These are phyloP conservation scores for Huiozyma naganishii DNA, from an alignment of 805 yeast species.

Conservation along the genomic window DNA sequence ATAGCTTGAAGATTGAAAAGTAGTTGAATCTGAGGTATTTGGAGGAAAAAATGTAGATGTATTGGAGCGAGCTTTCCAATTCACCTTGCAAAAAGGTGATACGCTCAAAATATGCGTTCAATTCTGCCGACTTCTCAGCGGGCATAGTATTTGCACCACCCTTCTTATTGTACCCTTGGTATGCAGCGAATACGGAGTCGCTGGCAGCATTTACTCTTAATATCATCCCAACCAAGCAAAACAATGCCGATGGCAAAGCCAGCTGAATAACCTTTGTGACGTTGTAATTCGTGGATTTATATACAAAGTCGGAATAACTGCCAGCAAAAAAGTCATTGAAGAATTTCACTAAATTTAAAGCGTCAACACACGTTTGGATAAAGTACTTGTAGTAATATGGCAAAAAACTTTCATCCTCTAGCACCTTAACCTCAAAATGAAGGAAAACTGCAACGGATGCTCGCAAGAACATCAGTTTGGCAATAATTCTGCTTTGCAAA, in stretches of 20 bases:
- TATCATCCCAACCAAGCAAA: conserved; percentile 17
- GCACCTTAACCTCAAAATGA: conserved; percentile 18
- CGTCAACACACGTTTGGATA: conserved; percentile 10
- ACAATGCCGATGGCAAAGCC: conserved; percentile 19
- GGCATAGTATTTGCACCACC: background rate
- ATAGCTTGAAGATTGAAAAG: conserved; percentile 24
- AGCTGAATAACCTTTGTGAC: conserved; percentile 21
- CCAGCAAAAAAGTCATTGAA: conserved; percentile 19
- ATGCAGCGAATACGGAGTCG: conserved; percentile 10
- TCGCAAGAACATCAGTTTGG: conserved; percentile 18
- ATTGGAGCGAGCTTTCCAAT: conserved; percentile 17
- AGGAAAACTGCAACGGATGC: conserved; percentile 20
- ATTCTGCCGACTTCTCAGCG: background rate
- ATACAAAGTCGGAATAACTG: conserved; percentile 9
- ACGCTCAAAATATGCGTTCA: conserved; percentile 12
- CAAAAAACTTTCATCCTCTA: conserved; percentile 7
- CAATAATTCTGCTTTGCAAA: conserved; percentile 19
- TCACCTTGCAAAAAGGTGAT: conserved; percentile 16
- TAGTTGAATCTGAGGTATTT: conserved; percentile 21
- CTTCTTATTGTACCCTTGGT: conserved; percentile 7
- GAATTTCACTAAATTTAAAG: conserved; percentile 11
- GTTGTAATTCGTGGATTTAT: conserved; percentile 15
- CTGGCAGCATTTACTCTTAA: conserved; percentile 19
- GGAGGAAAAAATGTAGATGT: conserved; percentile 17
- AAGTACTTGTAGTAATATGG: conserved; percentile 19